These are phyloP conservation scores for Hanseniaspora thailandica DNA, from an alignment of 805 yeast genomes.

Conservation along the genomic window DNA sequence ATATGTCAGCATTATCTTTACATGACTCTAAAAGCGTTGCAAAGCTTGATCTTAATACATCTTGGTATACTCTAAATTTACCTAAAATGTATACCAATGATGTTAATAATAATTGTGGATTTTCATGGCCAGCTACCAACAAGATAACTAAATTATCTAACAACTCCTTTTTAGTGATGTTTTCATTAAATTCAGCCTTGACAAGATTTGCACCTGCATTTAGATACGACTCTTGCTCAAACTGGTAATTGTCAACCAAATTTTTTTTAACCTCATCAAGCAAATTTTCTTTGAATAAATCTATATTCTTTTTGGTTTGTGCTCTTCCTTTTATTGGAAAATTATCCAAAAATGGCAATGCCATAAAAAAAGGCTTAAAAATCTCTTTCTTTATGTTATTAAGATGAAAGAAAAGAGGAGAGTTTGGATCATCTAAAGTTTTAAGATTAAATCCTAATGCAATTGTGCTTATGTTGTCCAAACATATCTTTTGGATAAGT, in stretches of 20 bases:
- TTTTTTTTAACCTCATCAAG: constrained; percentile 28
- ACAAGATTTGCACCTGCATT: constrained; percentile 34
- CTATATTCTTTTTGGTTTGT: constrained; percentile 35
- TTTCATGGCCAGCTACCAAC: constrained; percentile 54
- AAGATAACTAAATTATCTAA: constrained; percentile 44
- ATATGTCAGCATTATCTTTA: not conserved
- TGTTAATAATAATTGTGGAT: constrained; percentile 43
- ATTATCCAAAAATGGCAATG: constrained; percentile 43
- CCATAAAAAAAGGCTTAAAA: constrained; percentile 42
- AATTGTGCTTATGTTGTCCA: constrained; percentile 41
- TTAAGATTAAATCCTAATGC: constrained; percentile 41
- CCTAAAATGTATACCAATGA: constrained; percentile 39
- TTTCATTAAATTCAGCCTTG: constrained; percentile 30
- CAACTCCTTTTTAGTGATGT: constrained; percentile 37
- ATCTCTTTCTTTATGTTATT: constrained; percentile 39
- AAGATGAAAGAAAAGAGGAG: constrained; percentile 33
- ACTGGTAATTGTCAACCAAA: constrained; percentile 25
- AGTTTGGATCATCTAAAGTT: constrained; percentile 27
- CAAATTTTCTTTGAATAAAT: constrained; percentile 31
- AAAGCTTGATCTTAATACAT: constrained; percentile 22
- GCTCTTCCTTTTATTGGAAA: constrained; percentile 39
- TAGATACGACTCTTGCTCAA: constrained; percentile 27
- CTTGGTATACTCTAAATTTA: constrained; percentile 30
- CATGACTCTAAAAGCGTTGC: constrained; percentile 13
- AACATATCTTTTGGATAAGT: constrained; percentile 35